Conservation (phyloP, 768 basidiomycete species). For the Macrolepiota fuliginosa region DNA sequence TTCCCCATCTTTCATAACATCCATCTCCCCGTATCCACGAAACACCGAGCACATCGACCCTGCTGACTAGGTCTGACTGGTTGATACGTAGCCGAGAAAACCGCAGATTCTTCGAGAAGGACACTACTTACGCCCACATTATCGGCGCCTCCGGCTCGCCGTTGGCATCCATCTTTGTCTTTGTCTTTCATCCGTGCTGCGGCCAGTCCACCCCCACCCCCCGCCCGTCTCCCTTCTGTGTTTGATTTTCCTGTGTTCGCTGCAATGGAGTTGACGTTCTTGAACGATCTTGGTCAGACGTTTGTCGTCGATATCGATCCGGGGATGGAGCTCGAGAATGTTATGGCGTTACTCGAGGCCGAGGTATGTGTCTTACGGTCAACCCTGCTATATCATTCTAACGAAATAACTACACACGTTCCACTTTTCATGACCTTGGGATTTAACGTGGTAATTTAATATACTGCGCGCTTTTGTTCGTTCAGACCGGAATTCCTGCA, state of each 20-base stretch:
- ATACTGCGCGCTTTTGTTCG: neutral
- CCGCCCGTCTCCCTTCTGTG: no score
- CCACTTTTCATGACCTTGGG: neutral
- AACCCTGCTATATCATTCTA: neutral
- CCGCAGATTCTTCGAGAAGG: neutral
- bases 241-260: no score
- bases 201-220: no score
- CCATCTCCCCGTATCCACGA: neutral
- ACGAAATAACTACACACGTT: neutral
- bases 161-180: conserved; percentile 1
- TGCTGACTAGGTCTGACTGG: neutral
- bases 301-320: conserved; percentile 83
- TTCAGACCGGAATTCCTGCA: conserved; percentile 71
- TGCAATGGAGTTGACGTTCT: conserved; percentile 69
- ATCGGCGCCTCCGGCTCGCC: conserved; percentile 1
- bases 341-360: conserved; percentile 91
- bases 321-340: conserved; percentile 87
- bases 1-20: neutral
- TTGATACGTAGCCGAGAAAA: neutral
- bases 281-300: conserved; percentile 62
- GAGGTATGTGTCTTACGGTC: conserved; percentile 58
- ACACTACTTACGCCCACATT: neutral
- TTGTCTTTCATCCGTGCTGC: neutral
- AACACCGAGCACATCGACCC: neutral
- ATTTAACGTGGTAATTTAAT: neutral